Base-by-base conservation (phyloP, 2,329 filamentous ascomycete species). In the Aschersonia sp. region DNA sequence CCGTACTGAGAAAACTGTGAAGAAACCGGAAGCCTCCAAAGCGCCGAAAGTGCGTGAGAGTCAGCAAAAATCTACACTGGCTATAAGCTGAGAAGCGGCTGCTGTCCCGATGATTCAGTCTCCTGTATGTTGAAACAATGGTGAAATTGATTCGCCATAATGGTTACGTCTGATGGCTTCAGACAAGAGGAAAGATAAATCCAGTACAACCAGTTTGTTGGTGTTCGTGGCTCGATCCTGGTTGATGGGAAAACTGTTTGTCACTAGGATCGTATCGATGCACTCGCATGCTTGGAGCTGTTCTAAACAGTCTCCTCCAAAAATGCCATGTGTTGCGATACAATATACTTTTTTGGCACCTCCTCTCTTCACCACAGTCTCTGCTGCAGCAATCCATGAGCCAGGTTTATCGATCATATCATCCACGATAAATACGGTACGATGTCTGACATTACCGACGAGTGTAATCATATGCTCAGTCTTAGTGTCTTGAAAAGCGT, bases 371-470 rank as follows among this genome's bases (percentile, higher is more conserved):
- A 95, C 86, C 2, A 95, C 90, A 1, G 89, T 94, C 70, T 98
- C 92, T 10, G 92, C 92, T 6, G 92, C 92, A 5, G 90, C 90
- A 55, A 98, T 94, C 92, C 92, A 98, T 6, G 87, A 95, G 11
- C 85, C 87, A 8, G 88, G 82, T 69, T 95, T 96, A 68, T 98
- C 92, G 59, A 98, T 96, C 85, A 98, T 97, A 63, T 98, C 92
- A 63, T 98, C 92, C 45, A 98, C 85, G 51, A 98, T 88, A 61
- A 98, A 84, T 47, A 97, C 92, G 0, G 87, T 83, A 50, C 87
- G 80, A 60, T 87, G 81, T 60, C 81, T 84, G 51, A 98, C 92
- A 58, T 97, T 87, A 51, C 92, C 92, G 11, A 98, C 92, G n/a
- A 98, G 73, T 0, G 92, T 98, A 57, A 98, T 94, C 71, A 90